Evolutionary conservation across 1,139 yeast species (phyloP).

Genomic region (Scheffersomyces illinoinensis): DNA sequence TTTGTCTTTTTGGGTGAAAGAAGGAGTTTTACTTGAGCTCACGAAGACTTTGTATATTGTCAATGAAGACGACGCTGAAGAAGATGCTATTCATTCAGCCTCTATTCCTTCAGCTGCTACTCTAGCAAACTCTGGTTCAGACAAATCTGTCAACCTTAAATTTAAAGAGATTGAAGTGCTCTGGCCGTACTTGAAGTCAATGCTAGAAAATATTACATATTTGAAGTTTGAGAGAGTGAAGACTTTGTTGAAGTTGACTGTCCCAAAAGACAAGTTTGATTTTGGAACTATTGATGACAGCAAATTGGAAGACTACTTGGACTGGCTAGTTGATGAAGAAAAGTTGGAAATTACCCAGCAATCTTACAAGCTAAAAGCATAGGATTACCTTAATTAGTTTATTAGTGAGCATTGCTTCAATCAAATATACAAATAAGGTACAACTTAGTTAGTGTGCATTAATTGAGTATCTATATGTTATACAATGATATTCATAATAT

Average conservation of each 20-base stretch:
- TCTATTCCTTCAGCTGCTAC: conserved; percentile 2
- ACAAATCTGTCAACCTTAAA: conserved; percentile 2
- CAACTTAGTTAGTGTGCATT: too few relatives aligned
- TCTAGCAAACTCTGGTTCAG: conserved; percentile 10
- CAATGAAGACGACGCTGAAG: conserved; percentile 16
- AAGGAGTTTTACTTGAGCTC: conserved; percentile 44
- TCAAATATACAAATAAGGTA: too few relatives aligned
- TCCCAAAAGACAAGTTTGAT: conserved; percentile 44
- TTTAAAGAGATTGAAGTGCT: conserved; percentile 4
- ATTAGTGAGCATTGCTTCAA: too few relatives aligned
- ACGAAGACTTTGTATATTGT: conserved; percentile 30
- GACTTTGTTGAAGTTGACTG: conserved; percentile 52
- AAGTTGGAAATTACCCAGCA: conserved; percentile 16
- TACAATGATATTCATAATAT: not conserved
- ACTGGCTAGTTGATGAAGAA: conserved; percentile 17
- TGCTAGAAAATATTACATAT: conserved; percentile 56
- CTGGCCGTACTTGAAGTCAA: conserved; percentile 51
- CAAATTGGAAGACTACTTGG: conserved; percentile 15
- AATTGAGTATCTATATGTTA: not conserved
- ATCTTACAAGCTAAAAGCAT: conserved; percentile 13
- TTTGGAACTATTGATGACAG: conserved; percentile 7
- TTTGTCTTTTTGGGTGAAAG: conserved; percentile 57
- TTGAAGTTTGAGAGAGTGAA: conserved; percentile 52
- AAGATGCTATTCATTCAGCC: conserved; percentile 2
- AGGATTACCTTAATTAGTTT: too few relatives aligned